Evolutionary conservation across 139 green algal genomes (phyloP).

Genomic region (Chlorella ohadii): DNA sequence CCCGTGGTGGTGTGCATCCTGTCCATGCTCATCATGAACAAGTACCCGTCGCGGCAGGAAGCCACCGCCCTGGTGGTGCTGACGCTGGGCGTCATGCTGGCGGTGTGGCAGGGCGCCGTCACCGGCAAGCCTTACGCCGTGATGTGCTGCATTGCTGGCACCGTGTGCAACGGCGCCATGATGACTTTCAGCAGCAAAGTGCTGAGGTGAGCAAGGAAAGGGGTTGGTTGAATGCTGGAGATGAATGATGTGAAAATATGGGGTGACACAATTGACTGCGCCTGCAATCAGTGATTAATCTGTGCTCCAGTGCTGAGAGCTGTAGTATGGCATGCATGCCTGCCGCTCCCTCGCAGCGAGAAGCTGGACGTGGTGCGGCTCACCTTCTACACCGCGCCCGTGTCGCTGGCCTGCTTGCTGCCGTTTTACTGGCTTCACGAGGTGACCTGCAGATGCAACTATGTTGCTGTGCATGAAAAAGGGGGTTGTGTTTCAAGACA

Average conservation of each 20-base stretch:
- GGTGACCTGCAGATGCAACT: background rate
- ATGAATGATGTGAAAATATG: too few relatives aligned
- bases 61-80: slow-evolving; percentile 54
- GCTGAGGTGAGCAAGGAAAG: slow-evolving; percentile 15
- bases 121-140: slow-evolving; percentile 51
- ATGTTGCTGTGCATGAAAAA: too few relatives aligned
- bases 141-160: slow-evolving; percentile 54
- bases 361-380: slow-evolving; percentile 79
- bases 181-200: slow-evolving; percentile 64
- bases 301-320: too few relatives aligned
- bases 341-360: background rate
- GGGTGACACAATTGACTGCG: too few relatives aligned
- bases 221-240: too few relatives aligned
- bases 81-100: slow-evolving; percentile 63
- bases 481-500: too few relatives aligned
- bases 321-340: too few relatives aligned
- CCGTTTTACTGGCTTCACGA: slow-evolving; percentile 59
- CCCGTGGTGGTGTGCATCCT: slow-evolving; percentile 61
- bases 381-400: slow-evolving; percentile 82
- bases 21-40: slow-evolving; percentile 56
- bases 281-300: too few relatives aligned
- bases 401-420: slow-evolving; percentile 57
- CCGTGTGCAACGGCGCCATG: slow-evolving; percentile 65
- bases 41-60: slow-evolving; percentile 51
- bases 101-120: slow-evolving; percentile 60